phyloP scores from a whole-genome alignment of 1,284 basidiomycete species.

The Spongispora temasekensis region DNA sequence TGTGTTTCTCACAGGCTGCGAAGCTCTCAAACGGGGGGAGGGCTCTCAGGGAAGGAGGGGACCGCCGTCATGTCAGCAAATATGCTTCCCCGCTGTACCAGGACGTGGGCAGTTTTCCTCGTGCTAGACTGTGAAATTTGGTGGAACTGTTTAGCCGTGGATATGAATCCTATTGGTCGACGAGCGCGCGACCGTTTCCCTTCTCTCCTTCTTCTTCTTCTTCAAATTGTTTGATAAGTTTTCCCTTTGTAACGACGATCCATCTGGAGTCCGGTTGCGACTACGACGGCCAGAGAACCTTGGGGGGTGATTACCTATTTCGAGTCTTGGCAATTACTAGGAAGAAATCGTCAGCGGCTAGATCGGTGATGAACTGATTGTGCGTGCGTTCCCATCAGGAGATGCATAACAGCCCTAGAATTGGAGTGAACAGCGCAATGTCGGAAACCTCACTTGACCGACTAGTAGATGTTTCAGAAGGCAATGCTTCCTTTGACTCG shows the following conservation, averaged over 20 bases:
- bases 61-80: background rate
- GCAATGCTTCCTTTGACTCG: background rate
- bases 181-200: background rate
- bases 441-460: background rate
- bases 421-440: background rate
- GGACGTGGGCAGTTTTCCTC: background rate
- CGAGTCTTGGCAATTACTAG: background rate
- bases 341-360: background rate
- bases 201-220: background rate
- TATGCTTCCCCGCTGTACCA: background rate
- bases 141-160: slow-evolving; percentile 5
- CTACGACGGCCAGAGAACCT: background rate
- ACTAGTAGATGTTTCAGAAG: background rate
- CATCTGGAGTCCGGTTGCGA: slow-evolving; percentile 1
- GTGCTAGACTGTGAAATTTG: background rate
- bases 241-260: background rate
- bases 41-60: background rate
- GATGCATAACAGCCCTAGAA: background rate
- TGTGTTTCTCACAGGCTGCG: slow-evolving; percentile 1
- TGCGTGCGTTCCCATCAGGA: background rate
- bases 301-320: background rate
- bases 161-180: slow-evolving; percentile 1
- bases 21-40: background rate
- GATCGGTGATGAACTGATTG: background rate
- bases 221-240: background rate